These are phyloP conservation scores for Neopestalotiopsis rosae DNA, from an alignment of 2,329 filamentous ascomycete species.

Conservation along the genomic window DNA sequence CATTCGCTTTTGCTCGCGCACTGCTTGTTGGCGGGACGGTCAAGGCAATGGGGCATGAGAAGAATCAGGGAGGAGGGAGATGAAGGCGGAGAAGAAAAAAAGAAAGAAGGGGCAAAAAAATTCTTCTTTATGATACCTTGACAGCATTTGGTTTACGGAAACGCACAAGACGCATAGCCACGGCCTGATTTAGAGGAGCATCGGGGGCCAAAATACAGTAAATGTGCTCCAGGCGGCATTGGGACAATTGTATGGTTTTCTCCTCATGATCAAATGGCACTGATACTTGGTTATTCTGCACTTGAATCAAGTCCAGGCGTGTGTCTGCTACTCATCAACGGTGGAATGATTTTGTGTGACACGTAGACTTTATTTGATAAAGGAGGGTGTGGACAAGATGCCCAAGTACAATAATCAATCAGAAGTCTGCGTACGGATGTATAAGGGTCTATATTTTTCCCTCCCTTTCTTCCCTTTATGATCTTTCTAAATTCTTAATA, in stretches of 20 bases:
- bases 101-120: background rate
- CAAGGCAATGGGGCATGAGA: background rate
- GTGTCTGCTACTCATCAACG: too few relatives aligned
- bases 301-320: too few relatives aligned
- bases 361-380: too few relatives aligned
- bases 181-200: slow-evolving; percentile 25
- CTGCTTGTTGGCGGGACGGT: background rate
- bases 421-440: too few relatives aligned
- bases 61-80: background rate
- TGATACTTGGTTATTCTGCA: too few relatives aligned
- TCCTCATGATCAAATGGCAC: too few relatives aligned
- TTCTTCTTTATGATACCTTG: background rate
- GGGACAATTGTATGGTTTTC: background rate
- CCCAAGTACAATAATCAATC: too few relatives aligned
- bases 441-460: too few relatives aligned
- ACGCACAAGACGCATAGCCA: slow-evolving; percentile 34
- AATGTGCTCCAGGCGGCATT: slow-evolving; percentile 3
- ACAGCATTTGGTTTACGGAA: slow-evolving; percentile 11
- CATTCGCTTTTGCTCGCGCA: background rate
- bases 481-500: too few relatives aligned
- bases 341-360: too few relatives aligned
- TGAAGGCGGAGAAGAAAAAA: slow-evolving; percentile 15
- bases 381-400: too few relatives aligned
- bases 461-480: too few relatives aligned
- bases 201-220: background rate